Evolutionary conservation across 371 early-diverging fungal genomes (phyloP).

Genomic region (Umbelopsis sp.): DNA sequence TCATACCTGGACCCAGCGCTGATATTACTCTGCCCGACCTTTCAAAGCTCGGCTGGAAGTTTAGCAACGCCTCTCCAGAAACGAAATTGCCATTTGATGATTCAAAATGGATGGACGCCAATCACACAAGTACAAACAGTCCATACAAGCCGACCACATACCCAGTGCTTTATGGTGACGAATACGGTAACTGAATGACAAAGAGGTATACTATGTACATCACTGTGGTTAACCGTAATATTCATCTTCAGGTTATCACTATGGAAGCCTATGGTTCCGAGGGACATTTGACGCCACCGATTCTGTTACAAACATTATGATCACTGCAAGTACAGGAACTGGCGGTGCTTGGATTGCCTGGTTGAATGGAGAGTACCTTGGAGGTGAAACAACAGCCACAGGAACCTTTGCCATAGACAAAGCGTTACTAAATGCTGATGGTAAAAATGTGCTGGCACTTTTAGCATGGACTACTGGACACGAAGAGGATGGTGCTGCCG

Average conservation of each 20-base stretch:
- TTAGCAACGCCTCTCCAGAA: constrained; percentile 28
- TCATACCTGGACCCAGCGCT: constrained; percentile 14
- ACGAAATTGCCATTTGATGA: constrained; percentile 28
- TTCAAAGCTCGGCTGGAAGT: constrained; percentile 26
- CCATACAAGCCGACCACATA: constrained; percentile 11
- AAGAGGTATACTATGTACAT: background rate
- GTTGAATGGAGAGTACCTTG: constrained; percentile 33
- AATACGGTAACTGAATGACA: constrained; percentile 20
- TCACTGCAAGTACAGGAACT: constrained; percentile 24
- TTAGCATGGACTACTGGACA: constrained; percentile 29
- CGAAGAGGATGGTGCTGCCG: constrained; percentile 24
- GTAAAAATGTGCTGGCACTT: constrained; percentile 23
- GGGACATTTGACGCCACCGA: constrained; percentile 26
- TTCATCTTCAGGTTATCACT: constrained; percentile 23
- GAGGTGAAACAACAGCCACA: background rate
- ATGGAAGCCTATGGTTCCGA: constrained; percentile 30
- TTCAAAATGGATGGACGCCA: constrained; percentile 24
- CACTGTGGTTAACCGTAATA: background rate
- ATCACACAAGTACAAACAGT: constrained; percentile 25
- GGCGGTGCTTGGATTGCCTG: constrained; percentile 29
- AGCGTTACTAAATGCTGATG: no score
- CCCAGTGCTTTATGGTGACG: constrained; percentile 32
- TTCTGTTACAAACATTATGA: constrained; percentile 22
- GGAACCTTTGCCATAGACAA: no score
- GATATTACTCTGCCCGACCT: constrained; percentile 23